Evolutionary conservation across 441 rosid genomes (phyloP).

Genomic region (Metrosideros polymorpha): DNA sequence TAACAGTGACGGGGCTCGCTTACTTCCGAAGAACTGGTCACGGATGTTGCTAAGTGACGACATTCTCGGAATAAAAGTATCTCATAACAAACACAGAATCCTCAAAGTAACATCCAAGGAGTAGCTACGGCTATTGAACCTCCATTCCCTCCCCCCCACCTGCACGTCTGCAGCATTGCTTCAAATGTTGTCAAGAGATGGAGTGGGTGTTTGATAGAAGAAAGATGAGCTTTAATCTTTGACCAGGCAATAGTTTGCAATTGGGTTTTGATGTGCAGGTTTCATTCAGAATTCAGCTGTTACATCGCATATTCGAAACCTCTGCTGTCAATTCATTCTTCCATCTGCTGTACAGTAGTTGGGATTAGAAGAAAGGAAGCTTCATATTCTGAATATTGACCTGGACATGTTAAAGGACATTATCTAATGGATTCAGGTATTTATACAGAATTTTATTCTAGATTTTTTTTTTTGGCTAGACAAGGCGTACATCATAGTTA

Average conservation of each 20-base stretch:
- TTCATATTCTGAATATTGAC: neutral
- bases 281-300: neutral
- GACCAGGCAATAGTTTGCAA: neutral
- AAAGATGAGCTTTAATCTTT: no score
- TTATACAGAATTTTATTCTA: no score
- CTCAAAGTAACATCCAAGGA: neutral
- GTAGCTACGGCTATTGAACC: neutral
- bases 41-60: neutral
- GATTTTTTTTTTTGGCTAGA: no score
- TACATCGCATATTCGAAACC: neutral
- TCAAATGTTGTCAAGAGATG: neutral
- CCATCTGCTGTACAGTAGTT: neutral
- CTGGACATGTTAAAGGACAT: neutral
- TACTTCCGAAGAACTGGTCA: neutral
- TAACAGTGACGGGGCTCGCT: accelerated
- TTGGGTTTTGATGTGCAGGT: neutral
- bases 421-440: neutral
- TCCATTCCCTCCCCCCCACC: neutral
- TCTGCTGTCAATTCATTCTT: neutral
- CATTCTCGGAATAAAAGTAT: neutral
- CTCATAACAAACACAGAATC: neutral
- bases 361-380: neutral
- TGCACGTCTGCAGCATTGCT: neutral
- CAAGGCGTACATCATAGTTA: no score
- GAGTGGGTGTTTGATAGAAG: neutral